Evolutionary conservation across 441 rosid genomes (phyloP).

Genomic region (Melianthus villosus): DNA sequence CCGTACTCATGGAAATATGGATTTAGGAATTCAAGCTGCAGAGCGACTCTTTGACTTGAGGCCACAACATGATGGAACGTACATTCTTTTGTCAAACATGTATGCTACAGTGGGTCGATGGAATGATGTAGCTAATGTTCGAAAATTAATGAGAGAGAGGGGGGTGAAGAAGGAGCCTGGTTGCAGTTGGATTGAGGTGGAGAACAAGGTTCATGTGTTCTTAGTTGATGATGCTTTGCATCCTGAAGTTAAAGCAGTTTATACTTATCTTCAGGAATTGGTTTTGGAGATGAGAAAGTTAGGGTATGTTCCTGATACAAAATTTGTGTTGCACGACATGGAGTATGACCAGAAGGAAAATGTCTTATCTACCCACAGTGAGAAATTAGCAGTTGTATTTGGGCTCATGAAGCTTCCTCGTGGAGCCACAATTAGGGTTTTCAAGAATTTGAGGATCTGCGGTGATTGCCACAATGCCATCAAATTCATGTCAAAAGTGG

Average conservation of each 20-base stretch:
- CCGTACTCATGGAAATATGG: slow-evolving; percentile 37
- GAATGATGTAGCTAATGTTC: slow-evolving; percentile 47
- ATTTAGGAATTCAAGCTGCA: slow-evolving; percentile 41
- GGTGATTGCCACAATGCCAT: slow-evolving; percentile 56
- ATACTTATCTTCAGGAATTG: slow-evolving; percentile 38
- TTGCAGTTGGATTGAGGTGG: slow-evolving; percentile 66
- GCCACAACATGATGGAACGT: slow-evolving; percentile 49
- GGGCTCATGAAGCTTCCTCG: slow-evolving; percentile 42
- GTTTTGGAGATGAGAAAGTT: slow-evolving; percentile 41
- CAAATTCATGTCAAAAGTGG: too few relatives aligned
- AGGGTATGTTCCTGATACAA: slow-evolving; percentile 56
- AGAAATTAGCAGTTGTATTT: slow-evolving; percentile 46
- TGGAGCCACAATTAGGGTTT: slow-evolving; percentile 27
- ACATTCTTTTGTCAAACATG: slow-evolving; percentile 38
- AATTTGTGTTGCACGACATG: slow-evolving; percentile 42
- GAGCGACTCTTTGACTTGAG: slow-evolving; percentile 25
- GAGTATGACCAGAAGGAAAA: slow-evolving; percentile 41
- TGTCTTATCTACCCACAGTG: slow-evolving; percentile 33
- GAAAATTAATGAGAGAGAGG: slow-evolving; percentile 46
- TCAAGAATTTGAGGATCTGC: slow-evolving; percentile 43
- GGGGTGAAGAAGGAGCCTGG: slow-evolving; percentile 80
- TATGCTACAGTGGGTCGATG: slow-evolving; percentile 55
- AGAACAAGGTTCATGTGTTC: slow-evolving; percentile 37
- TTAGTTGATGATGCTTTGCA: slow-evolving; percentile 44
- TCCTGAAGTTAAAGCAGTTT: slow-evolving; percentile 35